Evolutionary conservation across 192 early-diverging fungal species (phyloP).

Genomic region (Funneliformis mosseae): DNA sequence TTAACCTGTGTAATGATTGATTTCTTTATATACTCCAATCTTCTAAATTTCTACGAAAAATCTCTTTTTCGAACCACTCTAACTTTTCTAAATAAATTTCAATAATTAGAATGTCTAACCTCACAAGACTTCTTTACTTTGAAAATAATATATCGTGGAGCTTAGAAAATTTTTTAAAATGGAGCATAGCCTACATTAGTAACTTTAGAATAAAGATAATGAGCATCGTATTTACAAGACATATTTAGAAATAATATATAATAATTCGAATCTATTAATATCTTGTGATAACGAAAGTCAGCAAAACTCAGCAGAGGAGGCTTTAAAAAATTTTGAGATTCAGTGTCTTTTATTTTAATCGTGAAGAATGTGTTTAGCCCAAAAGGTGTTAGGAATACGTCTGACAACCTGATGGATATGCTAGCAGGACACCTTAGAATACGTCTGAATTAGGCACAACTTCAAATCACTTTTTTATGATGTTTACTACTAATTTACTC

Average conservation of each 20-base stretch:
- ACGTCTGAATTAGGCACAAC: slow-evolving; percentile 26
- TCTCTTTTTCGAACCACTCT: no score
- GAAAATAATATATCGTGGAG: neutral
- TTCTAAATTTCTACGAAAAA: no score
- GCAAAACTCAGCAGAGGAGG: neutral
- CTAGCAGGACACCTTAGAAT: slow-evolving; percentile 1
- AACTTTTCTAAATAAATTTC: no score
- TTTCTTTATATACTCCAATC: no score
- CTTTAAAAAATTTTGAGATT: slow-evolving; percentile 31
- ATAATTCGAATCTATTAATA: neutral
- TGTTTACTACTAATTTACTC: slow-evolving; percentile 15
- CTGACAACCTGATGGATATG: slow-evolving; percentile 24
- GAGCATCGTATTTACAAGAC: slow-evolving; percentile 10
- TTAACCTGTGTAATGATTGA: no score
- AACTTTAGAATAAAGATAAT: neutral
- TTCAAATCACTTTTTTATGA: neutral
- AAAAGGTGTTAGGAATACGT: slow-evolving; percentile 31
- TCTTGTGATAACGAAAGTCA: neutral
- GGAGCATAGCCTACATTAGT: neutral
- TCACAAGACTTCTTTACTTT: neutral
- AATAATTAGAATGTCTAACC: no score
- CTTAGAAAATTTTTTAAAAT: neutral
- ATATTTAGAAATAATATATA: slow-evolving; percentile 22
- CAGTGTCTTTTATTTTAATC: neutral
- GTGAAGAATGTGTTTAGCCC: neutral